Conservation (phyloP, 768 basidiomycete genomes). For the Russula griseocarnosa region DNA sequence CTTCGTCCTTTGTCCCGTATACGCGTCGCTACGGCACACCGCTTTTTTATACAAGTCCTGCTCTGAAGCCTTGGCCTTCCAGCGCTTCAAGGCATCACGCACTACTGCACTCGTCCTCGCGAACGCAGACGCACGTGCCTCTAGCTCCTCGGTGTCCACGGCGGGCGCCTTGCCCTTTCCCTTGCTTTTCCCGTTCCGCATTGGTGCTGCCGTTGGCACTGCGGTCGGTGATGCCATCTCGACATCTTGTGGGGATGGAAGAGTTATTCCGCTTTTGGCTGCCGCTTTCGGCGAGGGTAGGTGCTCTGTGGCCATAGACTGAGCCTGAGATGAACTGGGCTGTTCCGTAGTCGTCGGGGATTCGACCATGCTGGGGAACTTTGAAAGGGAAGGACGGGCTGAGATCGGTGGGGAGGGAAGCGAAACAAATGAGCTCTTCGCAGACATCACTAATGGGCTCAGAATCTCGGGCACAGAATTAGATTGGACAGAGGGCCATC, state of each 20-base stretch:
- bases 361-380: conserved; percentile 11
- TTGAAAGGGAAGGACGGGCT: conserved; percentile 14
- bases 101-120: conserved; percentile 11
- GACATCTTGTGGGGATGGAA: conserved; percentile 16
- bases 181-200: conserved; percentile 16
- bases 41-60: conserved; percentile 42
- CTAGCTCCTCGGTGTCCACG: conserved; percentile 10
- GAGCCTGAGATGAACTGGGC: conserved; percentile 2
- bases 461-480: conserved; percentile 29
- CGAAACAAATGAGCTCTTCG: conserved; percentile 18
- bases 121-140: conserved; percentile 12
- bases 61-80: conserved; percentile 20
- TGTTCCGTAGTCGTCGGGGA: neutral
- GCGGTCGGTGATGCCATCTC: conserved; percentile 24
- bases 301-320: neutral
- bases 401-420: conserved; percentile 25
- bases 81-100: conserved; percentile 15
- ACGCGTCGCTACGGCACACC: conserved; percentile 54
- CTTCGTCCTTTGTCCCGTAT: conserved; percentile 46
- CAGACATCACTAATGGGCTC: conserved; percentile 30
- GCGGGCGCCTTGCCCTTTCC: conserved; percentile 23
- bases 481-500: conserved; percentile 31
- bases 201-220: conserved; percentile 4
- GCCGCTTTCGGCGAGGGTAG: neutral
- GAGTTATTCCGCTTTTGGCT: neutral